Base-by-base conservation (phyloP, 257 asterid genomes). In the Scutellaria barbata region DNA sequence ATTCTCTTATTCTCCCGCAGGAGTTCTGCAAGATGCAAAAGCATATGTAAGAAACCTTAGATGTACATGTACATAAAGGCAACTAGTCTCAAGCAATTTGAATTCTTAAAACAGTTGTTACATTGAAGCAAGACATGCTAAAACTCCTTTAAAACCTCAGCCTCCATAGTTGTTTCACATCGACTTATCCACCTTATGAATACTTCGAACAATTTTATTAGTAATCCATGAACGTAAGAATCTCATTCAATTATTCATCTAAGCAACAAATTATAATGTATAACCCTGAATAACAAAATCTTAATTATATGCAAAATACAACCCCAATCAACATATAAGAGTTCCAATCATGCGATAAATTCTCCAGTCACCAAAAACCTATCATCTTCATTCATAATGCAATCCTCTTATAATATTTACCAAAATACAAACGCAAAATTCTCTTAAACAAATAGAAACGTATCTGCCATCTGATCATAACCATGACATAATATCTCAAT, bases 1-100 rank as follows among this genome's bases (percentile, higher is more conserved):
- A 94, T 91, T 75, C 99, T 84, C 84, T 94, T 94, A 76, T 94
- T 94, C 67, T 94, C 99, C 84, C 96, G 92, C 91, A 94, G 85
- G 60, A 94, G 96, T 83, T 94, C 99, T 94, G 82, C 68, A 70
- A 66, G 55, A 62, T 12, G 69, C 47, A 63, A 61, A 12, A 54
- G 22, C 8, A 52, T 12, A 66, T n/a, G n/a, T n/a, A n/a, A n/a
- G n/a, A n/a, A n/a, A n/a, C n/a, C n/a, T n/a, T n/a, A n/a, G n/a
- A n/a, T n/a, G n/a, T n/a, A n/a, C n/a, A n/a, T n/a, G n/a, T n/a
- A n/a, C n/a, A n/a, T n/a, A n/a, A n/a, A n/a, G n/a, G 71, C 46
- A 17, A 33, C 5, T 37, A 71, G 13, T 25, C 76, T 37, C 63
- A 12, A 52, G 50, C 75, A 68, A 60, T 41, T 18, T 5, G 10